These are phyloP conservation scores for Salix suchowensis DNA, from an alignment of 345 rosid genomes.

Conservation along the genomic window DNA sequence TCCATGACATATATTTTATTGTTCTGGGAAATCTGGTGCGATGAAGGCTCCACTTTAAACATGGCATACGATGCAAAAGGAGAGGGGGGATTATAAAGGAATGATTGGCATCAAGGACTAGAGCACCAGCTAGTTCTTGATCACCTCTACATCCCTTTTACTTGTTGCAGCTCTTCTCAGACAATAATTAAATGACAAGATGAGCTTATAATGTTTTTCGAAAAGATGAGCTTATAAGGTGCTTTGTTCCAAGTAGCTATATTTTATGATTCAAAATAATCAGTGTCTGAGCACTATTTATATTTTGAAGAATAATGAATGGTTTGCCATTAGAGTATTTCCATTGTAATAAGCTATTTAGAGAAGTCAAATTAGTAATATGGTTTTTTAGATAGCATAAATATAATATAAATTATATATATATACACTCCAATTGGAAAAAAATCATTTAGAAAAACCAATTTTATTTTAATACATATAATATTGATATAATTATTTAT, in stretches of 20 bases:
- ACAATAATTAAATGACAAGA: not conserved
- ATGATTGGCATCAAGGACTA: slow-evolving; percentile 20
- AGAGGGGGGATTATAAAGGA: slow-evolving; percentile 14
- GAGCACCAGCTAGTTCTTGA: not conserved
- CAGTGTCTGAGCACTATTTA: not conserved
- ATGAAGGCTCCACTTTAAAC: slow-evolving; percentile 14
- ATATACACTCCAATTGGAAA: too few relatives aligned
- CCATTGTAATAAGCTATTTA: too few relatives aligned
- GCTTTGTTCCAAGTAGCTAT: not conserved
- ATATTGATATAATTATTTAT: too few relatives aligned
- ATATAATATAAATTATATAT: too few relatives aligned
- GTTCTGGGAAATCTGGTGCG: not conserved
- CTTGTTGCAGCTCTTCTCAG: not conserved
- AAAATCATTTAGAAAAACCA: too few relatives aligned
- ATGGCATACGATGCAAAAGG: slow-evolving; percentile 11
- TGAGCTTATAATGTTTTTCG: not conserved
- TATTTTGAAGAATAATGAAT: too few relatives aligned
- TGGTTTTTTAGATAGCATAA: too few relatives aligned
- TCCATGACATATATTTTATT: not conserved
- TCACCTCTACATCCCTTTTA: not conserved
- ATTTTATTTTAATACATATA: too few relatives aligned
- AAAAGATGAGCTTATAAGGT: not conserved
- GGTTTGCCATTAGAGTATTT: too few relatives aligned
- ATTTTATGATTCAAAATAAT: not conserved
- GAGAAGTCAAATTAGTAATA: too few relatives aligned